Base-by-base conservation (phyloP, 2,329 filamentous ascomycete species). In the Paracamarosporium sp. region DNA sequence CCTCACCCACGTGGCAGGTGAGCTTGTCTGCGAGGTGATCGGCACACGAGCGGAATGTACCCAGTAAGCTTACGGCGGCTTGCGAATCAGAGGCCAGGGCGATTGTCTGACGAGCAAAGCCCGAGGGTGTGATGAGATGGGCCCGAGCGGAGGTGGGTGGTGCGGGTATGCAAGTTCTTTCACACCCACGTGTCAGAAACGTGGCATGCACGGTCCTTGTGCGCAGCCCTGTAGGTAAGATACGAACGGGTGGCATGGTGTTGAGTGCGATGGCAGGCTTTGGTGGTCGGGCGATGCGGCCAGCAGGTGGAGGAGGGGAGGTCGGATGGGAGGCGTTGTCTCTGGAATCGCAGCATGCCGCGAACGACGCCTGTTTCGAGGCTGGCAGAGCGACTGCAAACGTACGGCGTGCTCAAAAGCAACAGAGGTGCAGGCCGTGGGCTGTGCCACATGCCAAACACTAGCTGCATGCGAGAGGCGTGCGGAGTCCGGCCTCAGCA, bases 151-250 rank as follows among this genome's bases (percentile, higher is more conserved):
- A 30, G 25, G 13, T 48, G n/a, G 28, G 30, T 25, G 24, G 36
- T 36, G 35, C 48, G 36, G 43, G 43, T 46, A 46, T 46, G 43
- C 43, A 46, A 28, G 25, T 28, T 41, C 36, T 33, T 41, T 51
- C 48, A 51, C 48, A 41, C 36, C 48, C 47, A 50, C 48, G 48
- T 51, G 48, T 41, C 24, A 27, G 48, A 35, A 51, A 51, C 36
- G 48, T 51, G 48, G 48, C 36, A 36, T n/a, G 48, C 48, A 51
- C 36, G 48, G 48, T 17, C 48, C 48, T 40, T 47, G 28, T 47
- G 17, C 35, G n/a, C 48, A 41, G 48, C 35, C 36, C 25, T 22
- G 46, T 24, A 25, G 46, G 35, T 51, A 33, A 31, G 36, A 35
- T 40, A 17, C n/a, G 36, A 17, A 17, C 17, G 13, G 7, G 13